These are phyloP conservation scores for Isoetes taiwanensis DNA, from an alignment of 75 land plant species.

Conservation along the genomic window DNA sequence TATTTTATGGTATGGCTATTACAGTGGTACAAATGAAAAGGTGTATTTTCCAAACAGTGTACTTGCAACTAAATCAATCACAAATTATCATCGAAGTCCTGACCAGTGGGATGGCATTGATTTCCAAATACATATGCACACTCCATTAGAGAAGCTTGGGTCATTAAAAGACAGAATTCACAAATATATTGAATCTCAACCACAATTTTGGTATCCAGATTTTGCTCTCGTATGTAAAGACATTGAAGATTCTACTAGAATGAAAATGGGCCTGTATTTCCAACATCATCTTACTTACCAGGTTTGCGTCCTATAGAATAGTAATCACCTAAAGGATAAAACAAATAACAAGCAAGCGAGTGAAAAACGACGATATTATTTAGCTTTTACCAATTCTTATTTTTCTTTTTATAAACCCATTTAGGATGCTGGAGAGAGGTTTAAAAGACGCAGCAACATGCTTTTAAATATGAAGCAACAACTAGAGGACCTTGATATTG, in stretches of 20 bases:
- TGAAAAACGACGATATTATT: too few relatives aligned
- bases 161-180: conserved; percentile 21
- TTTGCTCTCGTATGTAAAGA: conserved; percentile 29
- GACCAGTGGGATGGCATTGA: conserved; percentile 41
- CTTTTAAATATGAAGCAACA: conserved; percentile 21
- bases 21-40: conserved; percentile 40
- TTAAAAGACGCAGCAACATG: conserved; percentile 31
- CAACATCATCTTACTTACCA: conserved; percentile 31
- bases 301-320: too few relatives aligned
- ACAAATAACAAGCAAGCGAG: too few relatives aligned
- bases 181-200: conserved; percentile 25
- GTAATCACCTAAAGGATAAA: too few relatives aligned
- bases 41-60: conserved; percentile 42
- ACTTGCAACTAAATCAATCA: conserved; percentile 40
- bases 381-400: too few relatives aligned
- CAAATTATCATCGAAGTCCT: conserved; percentile 49
- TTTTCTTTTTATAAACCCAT: too few relatives aligned
- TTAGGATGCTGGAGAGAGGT: conserved; percentile 33
- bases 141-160: conserved; percentile 33
- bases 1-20: neutral
- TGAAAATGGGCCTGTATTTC: conserved; percentile 27
- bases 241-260: conserved; percentile 22
- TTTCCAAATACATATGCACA: conserved; percentile 35
- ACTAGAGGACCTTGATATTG: conserved; percentile 23
- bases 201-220: conserved; percentile 33